Evolutionary conservation across 2,329 filamentous ascomycete genomes (phyloP), one percentile per base, ranked within the genome.

Genomic region (Ceratocystis variospora): DNA sequence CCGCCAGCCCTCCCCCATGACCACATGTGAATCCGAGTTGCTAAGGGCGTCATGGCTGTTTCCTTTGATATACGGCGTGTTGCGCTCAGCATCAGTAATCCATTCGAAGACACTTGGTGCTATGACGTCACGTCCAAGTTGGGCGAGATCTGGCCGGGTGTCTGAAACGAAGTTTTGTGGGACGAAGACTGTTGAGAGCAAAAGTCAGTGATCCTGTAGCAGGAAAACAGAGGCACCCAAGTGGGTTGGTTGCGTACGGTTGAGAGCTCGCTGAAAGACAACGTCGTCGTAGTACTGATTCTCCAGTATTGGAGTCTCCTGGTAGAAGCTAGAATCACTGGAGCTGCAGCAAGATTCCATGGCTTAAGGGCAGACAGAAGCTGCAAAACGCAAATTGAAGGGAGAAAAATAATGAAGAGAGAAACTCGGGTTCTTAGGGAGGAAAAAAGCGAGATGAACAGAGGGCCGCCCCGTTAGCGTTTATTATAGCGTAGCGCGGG

Each of bases 1-100:
- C 48, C 79, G 78, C 87, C 87, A 90, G 33, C 88, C 87, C 69
- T 86, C 80, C 0, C 81, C 80, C 0, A 86, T 86, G 45, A 87
- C 78, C 1, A 90, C 75, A 44, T 83, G 79, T 61, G 82, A 81
- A 5, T 76, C 80, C 62, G 81, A 81, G 63, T 78, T 77, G 0
- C 87, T 86, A 72, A 88, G 88, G 0, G 81, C 81, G 71, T 86
- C 81, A 10, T 83, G 78, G 1, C 83, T 80, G 53, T 79, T 79
- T 2, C 80, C 80, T 61, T 76, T 77, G 6, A 89, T 74, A 41
- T 83, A 83, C 0, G 86, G 86, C 57, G 82, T 80, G 69, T 87
- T 85, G 53, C 76, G 79, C 73, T 90, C 87, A 0, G 87, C 82
- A 72, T 89, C 84, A 0, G 81, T 81, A 19, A 87, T 73, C 74